Evolutionary conservation across 371 early-diverging fungal species (phyloP).

Genomic region (Rhizopus arrhizus): DNA sequence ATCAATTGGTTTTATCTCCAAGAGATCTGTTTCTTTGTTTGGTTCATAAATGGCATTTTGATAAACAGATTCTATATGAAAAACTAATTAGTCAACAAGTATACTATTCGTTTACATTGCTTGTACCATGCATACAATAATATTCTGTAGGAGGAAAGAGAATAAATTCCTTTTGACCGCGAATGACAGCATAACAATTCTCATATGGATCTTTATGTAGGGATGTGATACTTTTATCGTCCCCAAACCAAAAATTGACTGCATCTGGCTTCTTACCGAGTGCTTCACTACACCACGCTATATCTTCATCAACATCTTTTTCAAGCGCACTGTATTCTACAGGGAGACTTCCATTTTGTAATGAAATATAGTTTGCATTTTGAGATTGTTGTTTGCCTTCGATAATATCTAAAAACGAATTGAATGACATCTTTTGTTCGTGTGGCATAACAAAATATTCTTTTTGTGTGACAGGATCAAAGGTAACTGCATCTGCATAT

Average conservation of each 20-base stretch:
- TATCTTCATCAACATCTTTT: conserved; percentile 63
- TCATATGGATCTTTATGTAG: conserved; percentile 85
- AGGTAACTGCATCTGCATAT: conserved; percentile 69
- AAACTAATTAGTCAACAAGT: neutral
- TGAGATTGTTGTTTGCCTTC: conserved; percentile 25
- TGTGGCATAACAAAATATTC: conserved; percentile 72
- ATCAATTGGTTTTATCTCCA: conserved; percentile 45
- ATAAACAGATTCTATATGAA: conserved; percentile 52
- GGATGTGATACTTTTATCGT: conserved; percentile 62
- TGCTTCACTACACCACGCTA: conserved; percentile 66
- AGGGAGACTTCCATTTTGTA: conserved; percentile 72
- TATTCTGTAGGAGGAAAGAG: conserved; percentile 74
- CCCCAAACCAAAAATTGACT: conserved; percentile 82
- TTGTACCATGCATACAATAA: conserved; percentile 64
- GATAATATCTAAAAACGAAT: conserved; percentile 54
- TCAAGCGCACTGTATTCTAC: conserved; percentile 57
- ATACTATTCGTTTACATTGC: neutral
- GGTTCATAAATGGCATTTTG: conserved; percentile 58
- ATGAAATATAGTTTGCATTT: conserved; percentile 63
- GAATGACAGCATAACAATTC: conserved; percentile 74
- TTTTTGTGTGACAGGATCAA: conserved; percentile 40
- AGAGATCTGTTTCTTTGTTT: conserved; percentile 23
- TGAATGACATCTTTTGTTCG: conserved; percentile 64
- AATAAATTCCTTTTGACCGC: conserved; percentile 73
- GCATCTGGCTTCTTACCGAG: conserved; percentile 72